Conservation (phyloP, 306 rosid species). For the Cotoneaster glaucophyllus region DNA sequence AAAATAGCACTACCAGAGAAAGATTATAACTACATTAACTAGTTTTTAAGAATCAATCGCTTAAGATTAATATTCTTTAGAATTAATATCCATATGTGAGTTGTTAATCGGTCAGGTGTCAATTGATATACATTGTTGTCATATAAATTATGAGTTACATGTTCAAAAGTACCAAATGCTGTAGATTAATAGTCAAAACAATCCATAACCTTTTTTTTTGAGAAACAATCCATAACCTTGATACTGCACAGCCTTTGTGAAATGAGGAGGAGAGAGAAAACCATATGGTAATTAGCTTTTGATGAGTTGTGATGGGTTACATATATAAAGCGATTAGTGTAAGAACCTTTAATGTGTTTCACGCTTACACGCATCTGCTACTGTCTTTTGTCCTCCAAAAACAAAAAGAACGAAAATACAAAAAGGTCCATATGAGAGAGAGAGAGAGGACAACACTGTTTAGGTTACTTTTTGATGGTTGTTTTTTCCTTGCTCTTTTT, state of each 20-base stretch:
- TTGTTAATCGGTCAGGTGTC: too few species aligned
- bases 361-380: conserved; percentile 4
- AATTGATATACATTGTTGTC: too few species aligned
- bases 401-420: conserved; percentile 19
- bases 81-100: too few species aligned
- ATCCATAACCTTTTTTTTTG: too few species aligned
- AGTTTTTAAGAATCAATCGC: neutral
- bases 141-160: too few species aligned
- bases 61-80: too few species aligned
- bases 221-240: too few species aligned
- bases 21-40: neutral
- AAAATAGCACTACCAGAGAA: neutral
- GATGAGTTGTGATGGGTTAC: neutral
- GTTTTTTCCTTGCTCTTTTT: conserved; percentile 5
- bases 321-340: neutral
- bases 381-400: neutral
- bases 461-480: neutral
- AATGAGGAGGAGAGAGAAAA: neutral
- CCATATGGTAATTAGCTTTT: neutral
- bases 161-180: too few species aligned
- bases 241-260: neutral
- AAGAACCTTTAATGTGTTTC: neutral
- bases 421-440: conserved; percentile 11
- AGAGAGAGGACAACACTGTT: neutral
- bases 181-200: too few species aligned